A percentile compares a stretch with the other conserved stretches of the same genome.
Conservation (phyloP, 345 rosid species). For the Sisymbrium altissimum region DNA sequence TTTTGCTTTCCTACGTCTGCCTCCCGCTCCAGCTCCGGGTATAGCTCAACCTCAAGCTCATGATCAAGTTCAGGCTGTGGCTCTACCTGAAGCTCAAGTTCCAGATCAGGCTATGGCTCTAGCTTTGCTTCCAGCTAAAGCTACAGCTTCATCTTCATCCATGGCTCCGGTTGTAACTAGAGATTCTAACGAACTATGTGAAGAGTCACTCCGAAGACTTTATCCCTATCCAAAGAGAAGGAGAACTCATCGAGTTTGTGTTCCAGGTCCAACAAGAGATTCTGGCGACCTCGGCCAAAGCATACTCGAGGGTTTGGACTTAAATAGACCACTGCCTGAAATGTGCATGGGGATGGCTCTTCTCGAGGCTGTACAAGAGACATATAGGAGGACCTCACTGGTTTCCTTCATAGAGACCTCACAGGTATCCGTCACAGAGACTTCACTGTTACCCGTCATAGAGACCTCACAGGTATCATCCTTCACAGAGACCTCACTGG, state of each 20-base stretch:
- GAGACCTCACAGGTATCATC: no score
- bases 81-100: not conserved
- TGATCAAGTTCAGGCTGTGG: not conserved
- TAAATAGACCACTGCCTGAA: not conserved
- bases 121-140: not conserved
- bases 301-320: no score
- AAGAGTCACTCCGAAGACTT: not conserved
- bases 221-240: not conserved
- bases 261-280: not conserved
- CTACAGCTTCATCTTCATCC: not conserved
- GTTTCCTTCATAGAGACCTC: not conserved
- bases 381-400: not conserved
- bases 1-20: not conserved
- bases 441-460: no score
- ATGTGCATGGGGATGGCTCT: not conserved
- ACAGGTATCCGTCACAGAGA: not conserved
- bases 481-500: not conserved
- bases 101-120: not conserved
- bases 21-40: not conserved
- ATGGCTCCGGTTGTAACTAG: not conserved
- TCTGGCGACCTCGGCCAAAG: not conserved
- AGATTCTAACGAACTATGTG: not conserved
- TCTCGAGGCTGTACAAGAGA: not conserved
- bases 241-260: not conserved
- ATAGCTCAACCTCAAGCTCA: not conserved